phyloP scores from a whole-genome alignment of 129 eudicot genomes.

The Calendula officinalis region DNA sequence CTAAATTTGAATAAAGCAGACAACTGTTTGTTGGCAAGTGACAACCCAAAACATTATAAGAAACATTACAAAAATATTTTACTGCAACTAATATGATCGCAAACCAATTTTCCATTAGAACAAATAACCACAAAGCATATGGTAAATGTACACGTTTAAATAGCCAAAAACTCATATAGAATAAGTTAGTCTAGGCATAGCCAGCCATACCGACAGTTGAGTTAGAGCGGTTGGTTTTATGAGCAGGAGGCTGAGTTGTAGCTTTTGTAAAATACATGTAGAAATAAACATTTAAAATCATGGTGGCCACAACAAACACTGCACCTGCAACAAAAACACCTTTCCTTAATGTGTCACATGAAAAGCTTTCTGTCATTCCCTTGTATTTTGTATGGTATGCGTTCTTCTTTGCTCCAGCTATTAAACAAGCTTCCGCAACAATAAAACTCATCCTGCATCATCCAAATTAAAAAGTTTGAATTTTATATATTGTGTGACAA shows the following conservation, averaged over 20 bases:
- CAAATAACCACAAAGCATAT: slow-evolving; percentile 19
- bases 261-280: slow-evolving; percentile 93
- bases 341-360: slow-evolving; percentile 84
- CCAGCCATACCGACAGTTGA: slow-evolving; percentile 76
- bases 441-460: slow-evolving; percentile 72
- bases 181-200: slow-evolving; percentile 45
- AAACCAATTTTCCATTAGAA: slow-evolving; percentile 12
- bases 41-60: background rate
- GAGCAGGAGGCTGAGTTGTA: slow-evolving; percentile 60
- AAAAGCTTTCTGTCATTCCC: slow-evolving; percentile 69
- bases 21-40: too few species aligned
- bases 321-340: slow-evolving; percentile 98
- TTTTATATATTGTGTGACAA: background rate
- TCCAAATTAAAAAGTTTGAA: background rate
- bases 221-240: slow-evolving; percentile 56
- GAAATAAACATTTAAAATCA: slow-evolving; percentile 82
- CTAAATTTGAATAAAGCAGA: too few species aligned
- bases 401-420: slow-evolving; percentile 90
- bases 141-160: slow-evolving; percentile 27
- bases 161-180: background rate
- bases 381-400: slow-evolving; percentile 90
- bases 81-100: slow-evolving; percentile 9
- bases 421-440: slow-evolving; percentile 84
- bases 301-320: slow-evolving; percentile 74
- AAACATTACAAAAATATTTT: background rate